phyloP scores from a whole-genome alignment of 345 rosid species.

The Mallotus nudiflorus region DNA sequence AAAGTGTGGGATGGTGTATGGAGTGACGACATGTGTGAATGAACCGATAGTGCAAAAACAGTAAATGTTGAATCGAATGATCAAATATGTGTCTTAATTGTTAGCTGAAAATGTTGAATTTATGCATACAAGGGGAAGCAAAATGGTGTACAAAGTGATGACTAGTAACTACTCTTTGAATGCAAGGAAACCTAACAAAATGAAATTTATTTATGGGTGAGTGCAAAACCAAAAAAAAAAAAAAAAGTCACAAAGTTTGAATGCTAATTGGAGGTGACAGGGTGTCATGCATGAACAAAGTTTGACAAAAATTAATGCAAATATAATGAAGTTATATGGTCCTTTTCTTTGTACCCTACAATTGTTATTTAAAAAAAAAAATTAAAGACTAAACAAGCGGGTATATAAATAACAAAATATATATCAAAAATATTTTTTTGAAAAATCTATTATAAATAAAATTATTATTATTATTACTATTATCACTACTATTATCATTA shows the following conservation, averaged over 20 bases:
- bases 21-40: constrained; percentile 22
- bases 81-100: background rate
- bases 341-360: no score
- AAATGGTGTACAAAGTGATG: background rate
- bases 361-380: no score
- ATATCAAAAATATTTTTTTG: no score
- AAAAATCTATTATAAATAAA: no score
- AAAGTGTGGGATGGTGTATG: no score
- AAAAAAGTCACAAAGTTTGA: constrained; percentile 16
- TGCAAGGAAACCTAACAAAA: constrained; percentile 25
- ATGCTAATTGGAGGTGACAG: background rate
- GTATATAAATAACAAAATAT: no score
- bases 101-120: background rate
- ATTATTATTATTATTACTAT: no score
- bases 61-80: background rate
- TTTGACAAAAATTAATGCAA: no score
- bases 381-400: no score
- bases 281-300: background rate
- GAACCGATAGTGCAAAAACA: constrained; percentile 19
- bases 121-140: background rate
- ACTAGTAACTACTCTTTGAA: background rate
- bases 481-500: no score
- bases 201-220: background rate
- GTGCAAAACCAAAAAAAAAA: background rate
- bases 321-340: no score